phyloP scores from a whole-genome alignment of 2,329 filamentous ascomycete species.

The Penicillium brasilianum region DNA sequence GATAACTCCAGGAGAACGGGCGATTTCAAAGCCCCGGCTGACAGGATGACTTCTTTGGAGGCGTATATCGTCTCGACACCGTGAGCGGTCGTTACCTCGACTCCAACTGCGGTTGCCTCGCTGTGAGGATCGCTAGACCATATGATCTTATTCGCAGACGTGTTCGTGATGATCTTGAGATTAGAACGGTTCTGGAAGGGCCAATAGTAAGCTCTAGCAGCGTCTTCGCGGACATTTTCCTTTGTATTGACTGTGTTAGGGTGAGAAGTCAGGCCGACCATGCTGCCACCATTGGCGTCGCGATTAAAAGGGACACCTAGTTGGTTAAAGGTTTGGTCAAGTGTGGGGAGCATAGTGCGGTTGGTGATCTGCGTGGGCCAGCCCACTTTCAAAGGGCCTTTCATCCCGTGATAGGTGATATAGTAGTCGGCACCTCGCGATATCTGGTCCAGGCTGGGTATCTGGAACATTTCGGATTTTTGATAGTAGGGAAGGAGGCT shows the following conservation, averaged over 20 bases:
- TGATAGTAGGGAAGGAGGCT: conserved; percentile 39
- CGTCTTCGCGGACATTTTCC: conserved; percentile 51
- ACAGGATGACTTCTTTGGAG: conserved; percentile 62
- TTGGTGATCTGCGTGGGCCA: conserved; percentile 32
- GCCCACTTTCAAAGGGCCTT: conserved; percentile 39
- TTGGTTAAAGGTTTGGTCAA: conserved; percentile 47
- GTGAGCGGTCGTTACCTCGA: conserved; percentile 35
- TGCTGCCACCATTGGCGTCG: conserved; percentile 53
- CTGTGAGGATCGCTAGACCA: conserved; percentile 37
- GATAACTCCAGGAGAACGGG: conserved; percentile 64
- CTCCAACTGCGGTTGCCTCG: conserved; percentile 36
- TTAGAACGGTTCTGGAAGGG: conserved; percentile 51
- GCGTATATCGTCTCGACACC: conserved; percentile 36
- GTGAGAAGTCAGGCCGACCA: conserved; percentile 52
- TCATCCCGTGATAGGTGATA: conserved; percentile 33
- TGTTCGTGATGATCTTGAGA: conserved; percentile 51
- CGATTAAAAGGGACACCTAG: conserved; percentile 47
- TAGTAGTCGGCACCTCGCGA: conserved; percentile 37
- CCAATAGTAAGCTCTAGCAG: conserved; percentile 56
- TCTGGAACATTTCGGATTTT: conserved; percentile 37
- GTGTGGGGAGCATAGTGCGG: conserved; percentile 31
- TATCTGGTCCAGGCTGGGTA: conserved; percentile 32
- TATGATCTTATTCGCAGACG: conserved; percentile 47
- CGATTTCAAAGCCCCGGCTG: conserved; percentile 62
- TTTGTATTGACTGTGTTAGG: conserved; percentile 50